Conservation (phyloP, 2,329 filamentous ascomycete species). For the Epichloe sylvatica region DNA sequence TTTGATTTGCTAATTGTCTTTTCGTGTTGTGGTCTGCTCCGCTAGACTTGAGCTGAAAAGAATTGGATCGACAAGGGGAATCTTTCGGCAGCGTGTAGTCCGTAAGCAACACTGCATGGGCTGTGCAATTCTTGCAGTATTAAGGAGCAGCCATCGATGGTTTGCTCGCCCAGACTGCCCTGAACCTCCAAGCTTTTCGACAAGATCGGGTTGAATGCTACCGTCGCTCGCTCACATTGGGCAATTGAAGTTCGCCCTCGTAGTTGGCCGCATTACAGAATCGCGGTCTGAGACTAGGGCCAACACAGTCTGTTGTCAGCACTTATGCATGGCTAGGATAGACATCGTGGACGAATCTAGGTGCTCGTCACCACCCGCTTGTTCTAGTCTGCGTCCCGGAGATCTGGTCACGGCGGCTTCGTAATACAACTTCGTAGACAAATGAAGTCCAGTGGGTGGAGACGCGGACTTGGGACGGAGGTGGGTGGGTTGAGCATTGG, state of each 20-base stretch:
- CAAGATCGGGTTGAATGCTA: background rate
- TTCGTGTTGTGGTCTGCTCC: too few species aligned
- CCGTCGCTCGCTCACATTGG: background rate
- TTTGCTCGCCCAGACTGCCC: too few species aligned
- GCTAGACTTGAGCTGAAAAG: background rate
- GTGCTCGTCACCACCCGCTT: background rate
- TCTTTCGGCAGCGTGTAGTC: too few species aligned
- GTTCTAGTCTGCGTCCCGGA: constrained; percentile 10
- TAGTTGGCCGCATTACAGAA: background rate
- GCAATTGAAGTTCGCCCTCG: background rate
- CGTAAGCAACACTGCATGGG: background rate
- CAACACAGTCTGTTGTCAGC: background rate
- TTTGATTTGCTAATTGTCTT: background rate
- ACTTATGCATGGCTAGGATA: background rate
- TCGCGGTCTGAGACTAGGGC: background rate
- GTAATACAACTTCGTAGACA: constrained; percentile 10
- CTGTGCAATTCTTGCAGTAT: too few species aligned
- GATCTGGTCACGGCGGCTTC: constrained; percentile 23
- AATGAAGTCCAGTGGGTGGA: constrained; percentile 4
- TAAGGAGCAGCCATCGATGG: too few species aligned
- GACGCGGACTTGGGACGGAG: background rate
- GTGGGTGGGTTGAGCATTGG: too few species aligned
- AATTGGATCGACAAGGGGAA: background rate
- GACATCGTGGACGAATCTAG: background rate
- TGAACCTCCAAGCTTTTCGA: too few species aligned